A percentile compares a stretch with the other conserved stretches of the same genome.
Evolutionary conservation across 768 basidiomycete genomes (phyloP).

Genomic region (Lactarius hengduanensis): DNA sequence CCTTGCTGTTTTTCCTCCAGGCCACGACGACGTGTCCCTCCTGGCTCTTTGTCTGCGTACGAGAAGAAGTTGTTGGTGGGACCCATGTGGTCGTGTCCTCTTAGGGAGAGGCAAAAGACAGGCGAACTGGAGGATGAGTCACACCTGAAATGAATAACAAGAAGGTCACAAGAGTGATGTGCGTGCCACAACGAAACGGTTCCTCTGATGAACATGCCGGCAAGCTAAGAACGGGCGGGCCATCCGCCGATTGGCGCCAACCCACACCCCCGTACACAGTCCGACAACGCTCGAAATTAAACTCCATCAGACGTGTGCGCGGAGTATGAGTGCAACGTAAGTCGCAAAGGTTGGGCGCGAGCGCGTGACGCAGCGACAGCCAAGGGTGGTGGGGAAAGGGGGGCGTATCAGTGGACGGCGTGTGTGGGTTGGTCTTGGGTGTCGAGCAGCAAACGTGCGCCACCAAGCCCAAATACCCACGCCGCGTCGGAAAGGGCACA

Average conservation of each 20-base stretch:
- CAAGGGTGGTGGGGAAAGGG: background rate
- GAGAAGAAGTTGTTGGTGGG: background rate
- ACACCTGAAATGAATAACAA: background rate
- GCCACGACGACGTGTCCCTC: background rate
- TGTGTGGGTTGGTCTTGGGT: background rate
- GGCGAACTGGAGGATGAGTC: background rate
- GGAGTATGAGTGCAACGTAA: constrained; percentile 3
- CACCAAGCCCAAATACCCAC: background rate
- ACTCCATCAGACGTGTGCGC: background rate
- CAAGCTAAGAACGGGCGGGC: background rate
- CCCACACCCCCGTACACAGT: background rate
- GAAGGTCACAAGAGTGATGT: background rate
- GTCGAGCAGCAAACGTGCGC: background rate
- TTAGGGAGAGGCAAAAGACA: background rate
- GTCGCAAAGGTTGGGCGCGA: background rate
- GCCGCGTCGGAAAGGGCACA: background rate
- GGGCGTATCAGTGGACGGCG: background rate
- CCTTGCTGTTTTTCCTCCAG: background rate
- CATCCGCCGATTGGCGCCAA: background rate
- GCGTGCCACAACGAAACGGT: constrained; percentile 2
- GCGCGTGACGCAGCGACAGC: background rate
- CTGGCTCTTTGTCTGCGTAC: background rate
- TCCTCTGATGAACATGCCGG: background rate
- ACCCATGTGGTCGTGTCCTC: background rate
- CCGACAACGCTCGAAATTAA: background rate